Conservation (phyloP, 192 early-diverging fungal genomes). For the Entomortierella parvispora region DNA sequence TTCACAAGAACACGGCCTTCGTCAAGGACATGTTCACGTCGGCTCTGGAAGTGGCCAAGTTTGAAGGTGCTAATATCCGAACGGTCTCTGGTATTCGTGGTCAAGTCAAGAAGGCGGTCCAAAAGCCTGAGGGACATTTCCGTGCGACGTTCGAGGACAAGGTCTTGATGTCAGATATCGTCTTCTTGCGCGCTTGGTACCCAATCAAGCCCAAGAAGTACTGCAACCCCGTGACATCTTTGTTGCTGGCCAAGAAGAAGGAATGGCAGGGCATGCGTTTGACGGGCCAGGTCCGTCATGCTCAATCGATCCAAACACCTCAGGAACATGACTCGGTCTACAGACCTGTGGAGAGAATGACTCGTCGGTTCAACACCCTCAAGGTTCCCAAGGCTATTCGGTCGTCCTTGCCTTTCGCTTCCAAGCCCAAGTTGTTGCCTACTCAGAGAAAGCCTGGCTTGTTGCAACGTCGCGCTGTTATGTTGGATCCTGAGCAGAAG, state of each 20-base stretch:
- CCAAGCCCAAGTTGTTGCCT: conserved; percentile 79
- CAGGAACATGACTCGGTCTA: conserved; percentile 89
- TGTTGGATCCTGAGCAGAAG: conserved; percentile 92
- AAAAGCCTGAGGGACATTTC: conserved; percentile 91
- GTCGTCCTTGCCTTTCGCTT: conserved; percentile 86
- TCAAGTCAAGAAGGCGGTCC: conserved; percentile 93
- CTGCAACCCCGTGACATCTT: conserved; percentile 98
- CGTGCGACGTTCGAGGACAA: conserved; percentile 99
- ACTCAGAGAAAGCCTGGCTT: conserved; percentile 64
- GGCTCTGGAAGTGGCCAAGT: conserved; percentile 96
- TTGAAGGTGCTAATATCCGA: conserved; percentile 95
- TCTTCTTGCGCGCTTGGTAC: conserved; percentile 97
- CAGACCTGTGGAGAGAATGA: conserved; percentile 80
- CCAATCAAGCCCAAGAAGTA: conserved; percentile 94
- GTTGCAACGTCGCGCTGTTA: conserved; percentile 80
- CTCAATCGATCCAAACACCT: conserved; percentile 69
- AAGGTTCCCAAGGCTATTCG: conserved; percentile 84
- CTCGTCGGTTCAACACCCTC: conserved; percentile 84
- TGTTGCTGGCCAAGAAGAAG: conserved; percentile 78
- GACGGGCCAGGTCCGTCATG: conserved; percentile 85
- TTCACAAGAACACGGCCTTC: conserved; percentile 98
- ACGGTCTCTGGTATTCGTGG: conserved; percentile 98
- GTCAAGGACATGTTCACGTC: conserved; percentile 99
- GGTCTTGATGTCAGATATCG: conserved; percentile 94
- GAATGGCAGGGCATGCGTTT: conserved; percentile 92